Base-by-base conservation (phyloP, 805 yeast species). In the Priceomyces haplophilus region DNA sequence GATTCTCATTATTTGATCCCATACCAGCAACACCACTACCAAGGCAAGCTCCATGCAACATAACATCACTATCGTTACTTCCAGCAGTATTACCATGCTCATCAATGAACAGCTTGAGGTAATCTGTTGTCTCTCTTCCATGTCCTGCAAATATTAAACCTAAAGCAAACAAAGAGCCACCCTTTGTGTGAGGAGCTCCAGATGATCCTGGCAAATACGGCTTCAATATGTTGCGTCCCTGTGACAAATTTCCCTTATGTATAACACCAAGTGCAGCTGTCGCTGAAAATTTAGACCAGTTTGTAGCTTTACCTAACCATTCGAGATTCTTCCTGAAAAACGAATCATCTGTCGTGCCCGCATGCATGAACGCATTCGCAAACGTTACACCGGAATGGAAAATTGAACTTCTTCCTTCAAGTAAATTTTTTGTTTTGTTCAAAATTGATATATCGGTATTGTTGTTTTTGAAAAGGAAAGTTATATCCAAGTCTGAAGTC, bases 231-330 rank as follows among this genome's bases (percentile, higher is more conserved):
- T 83, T 79, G 59, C 82, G 82, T 41, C 98, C 99, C 60, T 89
- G 96, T 0, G 95, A 79, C 44, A 93, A 74, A 63, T 91, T 91
- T 41, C 99, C 98, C 58, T 85, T 86, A 62, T 93, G 98, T 52
- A 93, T 90, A 23, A 91, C 98, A 60, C 99, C 99, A 47, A 93
- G 72, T 11, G 98, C 97, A 7, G 98, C 98, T 11, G 98, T 91
- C 2, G 98, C 97, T 0, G 96, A 82, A 63, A 93, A 93, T 61
- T 91, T 93, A 4, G 97, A 89, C 99, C 99, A 93, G 65, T 91
- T 89, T 37, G 91, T 83, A n/a, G 99, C 97, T 66, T 89, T 88
- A 34, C 95, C 95, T 52, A 93, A 74, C 97, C 98, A 93, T 56
- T 91, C 97, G 56, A 89, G 73, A 59, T 93, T 93, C 34, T 84